Percentiles rank a stretch among this genome's conserved stretches.
Evolutionary conservation across 2,329 filamentous ascomycete species (phyloP).

Genomic region (Colletotrichum spinosum): DNA sequence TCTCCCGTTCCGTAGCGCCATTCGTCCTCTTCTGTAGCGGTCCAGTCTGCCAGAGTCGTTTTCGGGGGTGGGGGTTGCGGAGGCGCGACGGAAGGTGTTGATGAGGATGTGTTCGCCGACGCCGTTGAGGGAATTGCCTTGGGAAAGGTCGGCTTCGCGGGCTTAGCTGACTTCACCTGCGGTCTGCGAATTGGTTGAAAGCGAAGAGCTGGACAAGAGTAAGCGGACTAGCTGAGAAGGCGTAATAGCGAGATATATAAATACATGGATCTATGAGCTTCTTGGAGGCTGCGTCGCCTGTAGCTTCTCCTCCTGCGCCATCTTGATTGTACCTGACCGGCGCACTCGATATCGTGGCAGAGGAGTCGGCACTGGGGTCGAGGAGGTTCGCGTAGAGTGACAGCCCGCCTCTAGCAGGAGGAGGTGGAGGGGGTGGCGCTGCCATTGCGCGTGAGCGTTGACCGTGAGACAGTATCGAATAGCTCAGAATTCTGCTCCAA

Average conservation of each 20-base stretch:
- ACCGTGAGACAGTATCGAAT: not conserved
- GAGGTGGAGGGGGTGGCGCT: constrained; percentile 51
- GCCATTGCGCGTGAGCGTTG: constrained; percentile 40
- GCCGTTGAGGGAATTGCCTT: constrained; percentile 51
- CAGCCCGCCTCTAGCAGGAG: constrained; percentile 62
- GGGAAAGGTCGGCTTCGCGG: constrained; percentile 71
- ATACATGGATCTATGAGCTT: constrained; percentile 64
- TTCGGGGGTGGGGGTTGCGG: constrained; percentile 64
- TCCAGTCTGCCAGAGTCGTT: constrained; percentile 84
- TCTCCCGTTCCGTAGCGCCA: constrained; percentile 69
- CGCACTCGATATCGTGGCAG: constrained; percentile 79
- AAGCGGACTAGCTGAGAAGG: not conserved
- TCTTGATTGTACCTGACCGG: constrained; percentile 77
- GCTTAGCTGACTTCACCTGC: constrained; percentile 67
- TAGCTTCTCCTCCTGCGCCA: constrained; percentile 58
- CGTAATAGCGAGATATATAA: constrained; percentile 1
- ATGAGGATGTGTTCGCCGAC: constrained; percentile 44
- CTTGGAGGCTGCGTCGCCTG: constrained; percentile 65
- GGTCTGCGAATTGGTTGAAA: constrained; percentile 90
- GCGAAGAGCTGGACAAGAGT: constrained; percentile 68
- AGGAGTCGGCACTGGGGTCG: constrained; percentile 63
- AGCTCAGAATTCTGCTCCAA: not conserved
- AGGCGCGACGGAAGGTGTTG: constrained; percentile 46
- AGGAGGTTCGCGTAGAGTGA: constrained; percentile 90
- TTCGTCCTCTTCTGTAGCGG: constrained; percentile 81